Evolutionary conservation across 441 rosid genomes (phyloP), one percentile per base, ranked within the genome.

Genomic region (Erysimum pusillum): DNA sequence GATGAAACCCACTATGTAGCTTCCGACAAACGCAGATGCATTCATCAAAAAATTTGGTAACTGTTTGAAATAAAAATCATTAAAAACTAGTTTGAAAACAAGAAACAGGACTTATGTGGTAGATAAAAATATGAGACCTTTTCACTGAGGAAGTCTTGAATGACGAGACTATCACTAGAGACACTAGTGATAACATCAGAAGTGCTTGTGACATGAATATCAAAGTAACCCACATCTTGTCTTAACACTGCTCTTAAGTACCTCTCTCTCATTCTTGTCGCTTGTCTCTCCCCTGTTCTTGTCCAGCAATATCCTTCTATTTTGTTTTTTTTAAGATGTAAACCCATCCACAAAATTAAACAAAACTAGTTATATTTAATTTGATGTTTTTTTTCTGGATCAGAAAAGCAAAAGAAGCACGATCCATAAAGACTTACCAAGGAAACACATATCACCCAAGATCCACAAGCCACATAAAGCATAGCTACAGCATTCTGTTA

Each of bases 231-330:
- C 10, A 90, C 91, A 12, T 93, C 98, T 82, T 93, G 97, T 72
- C 95, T 86, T 18, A 90, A 32, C 13, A 93, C 89, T 20, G 95
- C 97, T 79, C 79, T 89, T 81, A 49, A 49, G 12, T 49, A 93
- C 17, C 79, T 84, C 6, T 85, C 87, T 69, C 98, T 84, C 97
- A 91, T 84, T 82, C 88, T 87, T 9, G 92, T 49, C 8, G 98
- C 89, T 69, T 88, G 98, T 64, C 98, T 89, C 79, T 88, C 97
- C 6, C 89, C 97, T 22, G 98, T 93, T 79, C 98, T 90, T 41
- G 94, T 85, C 97, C 98, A 93, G 31, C 95, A 93, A 79, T 73
- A 93, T 67, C 94, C 94, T 79, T 91, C 95, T 93, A 60, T 74
- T 51, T 64, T 28, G 10, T 25, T 39, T 28, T 25, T 25, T 28